These are phyloP conservation scores for Glycine latifolia DNA, from an alignment of 306 rosid genomes.

Conservation along the genomic window DNA sequence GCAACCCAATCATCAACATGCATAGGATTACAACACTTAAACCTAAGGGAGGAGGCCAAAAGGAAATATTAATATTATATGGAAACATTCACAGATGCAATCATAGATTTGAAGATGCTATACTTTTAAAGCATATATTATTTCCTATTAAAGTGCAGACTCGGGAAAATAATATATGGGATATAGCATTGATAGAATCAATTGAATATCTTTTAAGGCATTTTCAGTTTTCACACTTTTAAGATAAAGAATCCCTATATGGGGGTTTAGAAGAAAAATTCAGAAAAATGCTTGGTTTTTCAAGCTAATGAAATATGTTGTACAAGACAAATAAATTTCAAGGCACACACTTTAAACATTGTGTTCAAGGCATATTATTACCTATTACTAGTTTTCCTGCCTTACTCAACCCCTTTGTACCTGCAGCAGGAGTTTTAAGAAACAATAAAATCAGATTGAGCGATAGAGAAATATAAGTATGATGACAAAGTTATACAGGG, in stretches of 20 bases:
- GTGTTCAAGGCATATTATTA: slow-evolving; percentile 26
- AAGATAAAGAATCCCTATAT: neutral
- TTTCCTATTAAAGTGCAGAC: slow-evolving; percentile 7
- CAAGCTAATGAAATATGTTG: neutral
- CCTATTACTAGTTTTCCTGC: slow-evolving; percentile 55
- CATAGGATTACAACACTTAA: slow-evolving; percentile 12
- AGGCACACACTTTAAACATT: neutral
- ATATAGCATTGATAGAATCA: neutral
- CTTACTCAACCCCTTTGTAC: neutral
- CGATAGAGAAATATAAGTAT: neutral
- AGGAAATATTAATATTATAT: slow-evolving; percentile 22
- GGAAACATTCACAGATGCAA: neutral
- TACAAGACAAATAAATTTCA: neutral
- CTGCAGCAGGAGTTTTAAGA: slow-evolving; percentile 47
- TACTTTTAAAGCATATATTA: neutral
- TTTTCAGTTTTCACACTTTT: slow-evolving; percentile 3
- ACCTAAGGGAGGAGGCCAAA: slow-evolving; percentile 31
- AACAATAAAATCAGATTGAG: slow-evolving; percentile 16
- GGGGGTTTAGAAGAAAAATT: neutral
- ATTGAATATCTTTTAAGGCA: neutral
- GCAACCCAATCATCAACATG: slow-evolving; percentile 9
- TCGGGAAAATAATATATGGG: neutral
- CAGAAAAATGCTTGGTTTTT: neutral
- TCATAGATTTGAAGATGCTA: neutral
- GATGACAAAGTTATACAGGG: neutral